Percentiles rank a stretch among this genome's conserved stretches.
phyloP scores from a whole-genome alignment of 352 stramenopile genomes.

The Saprolegnia diclina region DNA sequence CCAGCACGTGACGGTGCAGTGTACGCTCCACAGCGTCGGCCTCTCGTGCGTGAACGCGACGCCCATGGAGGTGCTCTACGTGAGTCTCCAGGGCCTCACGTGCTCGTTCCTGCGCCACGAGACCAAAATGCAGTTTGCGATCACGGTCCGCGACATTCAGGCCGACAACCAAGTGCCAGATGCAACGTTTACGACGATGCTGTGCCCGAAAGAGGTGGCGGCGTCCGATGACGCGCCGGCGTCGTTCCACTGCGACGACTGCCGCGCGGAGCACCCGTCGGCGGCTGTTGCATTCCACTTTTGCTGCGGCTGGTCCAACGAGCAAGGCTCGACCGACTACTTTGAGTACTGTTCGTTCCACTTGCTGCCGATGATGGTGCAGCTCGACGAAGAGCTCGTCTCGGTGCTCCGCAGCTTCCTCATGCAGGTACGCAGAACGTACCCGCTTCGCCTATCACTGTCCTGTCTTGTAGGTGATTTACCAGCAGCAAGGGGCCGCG shows the following conservation, averaged over 20 bases:
- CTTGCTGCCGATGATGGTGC: conserved; percentile 76
- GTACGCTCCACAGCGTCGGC: conserved; percentile 42
- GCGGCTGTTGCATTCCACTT: conserved; percentile 78
- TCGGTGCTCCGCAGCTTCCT: conserved; percentile 70
- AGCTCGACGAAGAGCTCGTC: conserved; percentile 81
- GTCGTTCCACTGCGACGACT: conserved; percentile 76
- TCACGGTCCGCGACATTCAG: conserved; percentile 82
- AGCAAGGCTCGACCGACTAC: conserved; percentile 84
- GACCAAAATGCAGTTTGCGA: conserved; percentile 77
- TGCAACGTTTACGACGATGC: conserved; percentile 75
- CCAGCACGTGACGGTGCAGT: conserved; percentile 55
- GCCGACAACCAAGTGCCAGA: conserved; percentile 83
- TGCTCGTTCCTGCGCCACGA: conserved; percentile 69
- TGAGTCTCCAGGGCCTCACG: conserved; percentile 77
- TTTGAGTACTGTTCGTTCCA: conserved; percentile 87
- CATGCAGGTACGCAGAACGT: conserved; percentile 58
- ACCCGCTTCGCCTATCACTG: no score
- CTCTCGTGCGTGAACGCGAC: conserved; percentile 85
- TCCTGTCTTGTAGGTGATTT: background rate
- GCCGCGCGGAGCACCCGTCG: conserved; percentile 55
- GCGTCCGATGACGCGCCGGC: conserved; percentile 26
- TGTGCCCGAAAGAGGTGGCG: conserved; percentile 45
- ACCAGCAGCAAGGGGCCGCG: background rate
- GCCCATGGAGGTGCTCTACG: conserved; percentile 81
- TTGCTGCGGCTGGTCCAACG: conserved; percentile 85